These are phyloP conservation scores for Auricularia sp. DNA, from an alignment of 768 basidiomycete species.

Conservation along the genomic window DNA sequence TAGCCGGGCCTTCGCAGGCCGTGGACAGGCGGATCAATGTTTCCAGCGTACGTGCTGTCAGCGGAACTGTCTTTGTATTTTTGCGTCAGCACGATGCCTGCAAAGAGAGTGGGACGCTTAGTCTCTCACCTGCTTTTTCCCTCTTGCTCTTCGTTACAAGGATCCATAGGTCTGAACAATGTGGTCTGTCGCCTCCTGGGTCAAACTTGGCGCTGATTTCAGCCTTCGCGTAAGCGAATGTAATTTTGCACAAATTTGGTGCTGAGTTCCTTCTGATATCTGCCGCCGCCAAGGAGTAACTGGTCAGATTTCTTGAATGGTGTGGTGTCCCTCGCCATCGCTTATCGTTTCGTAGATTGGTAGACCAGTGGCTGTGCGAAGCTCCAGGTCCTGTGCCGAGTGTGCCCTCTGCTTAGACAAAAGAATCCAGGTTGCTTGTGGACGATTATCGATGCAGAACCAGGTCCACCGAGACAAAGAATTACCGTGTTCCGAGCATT, in stretches of 20 bases:
- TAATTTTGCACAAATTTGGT: slow-evolving; percentile 97
- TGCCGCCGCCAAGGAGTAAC: slow-evolving; percentile 71
- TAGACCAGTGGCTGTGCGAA: slow-evolving; percentile 85
- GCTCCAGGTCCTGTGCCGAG: slow-evolving; percentile 80
- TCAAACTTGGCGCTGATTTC: slow-evolving; percentile 72
- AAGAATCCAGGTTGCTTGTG: slow-evolving; percentile 75
- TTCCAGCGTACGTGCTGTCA: slow-evolving; percentile 97
- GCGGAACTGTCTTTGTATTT: slow-evolving; percentile 71
- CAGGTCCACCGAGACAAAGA: too few relatives aligned
- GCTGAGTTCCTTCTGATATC: slow-evolving; percentile 73
- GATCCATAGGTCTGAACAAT: slow-evolving; percentile 89
- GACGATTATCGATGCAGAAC: slow-evolving; percentile 95
- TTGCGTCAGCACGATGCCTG: slow-evolving; percentile 8
- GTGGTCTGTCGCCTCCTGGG: slow-evolving; percentile 87
- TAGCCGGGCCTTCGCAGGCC: slow-evolving; percentile 86
- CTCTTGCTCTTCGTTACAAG: slow-evolving; percentile 88
- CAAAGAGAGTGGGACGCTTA: slow-evolving; percentile 5
- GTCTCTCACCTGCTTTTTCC: slow-evolving; percentile 77
- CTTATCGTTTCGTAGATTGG: slow-evolving; percentile 45
- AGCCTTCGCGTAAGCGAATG: slow-evolving; percentile 93
- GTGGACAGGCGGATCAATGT: slow-evolving; percentile 97
- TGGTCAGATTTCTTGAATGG: slow-evolving; percentile 97
- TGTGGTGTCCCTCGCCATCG: slow-evolving; percentile 55
- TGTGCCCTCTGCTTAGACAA: slow-evolving; percentile 78
- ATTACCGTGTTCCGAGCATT: slow-evolving; percentile 80